phyloP scores from a whole-genome alignment of 768 basidiomycete genomes.

The Rhodotorula taiwanensis region DNA sequence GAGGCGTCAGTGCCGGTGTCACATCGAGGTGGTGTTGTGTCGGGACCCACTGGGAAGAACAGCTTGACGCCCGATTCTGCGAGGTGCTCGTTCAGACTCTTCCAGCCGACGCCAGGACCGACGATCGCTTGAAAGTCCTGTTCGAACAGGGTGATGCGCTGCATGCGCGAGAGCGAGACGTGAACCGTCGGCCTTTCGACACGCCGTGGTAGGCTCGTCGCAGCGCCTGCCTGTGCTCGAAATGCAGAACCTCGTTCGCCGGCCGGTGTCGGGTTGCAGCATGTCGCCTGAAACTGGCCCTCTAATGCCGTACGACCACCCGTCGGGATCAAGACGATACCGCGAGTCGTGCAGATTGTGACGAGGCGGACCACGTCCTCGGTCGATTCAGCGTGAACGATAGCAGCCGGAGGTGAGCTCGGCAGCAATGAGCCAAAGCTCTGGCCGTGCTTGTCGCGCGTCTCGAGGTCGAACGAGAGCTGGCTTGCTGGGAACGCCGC shows the following conservation, averaged over 20 bases:
- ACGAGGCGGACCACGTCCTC: slow-evolving; percentile 74
- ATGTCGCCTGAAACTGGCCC: slow-evolving; percentile 57
- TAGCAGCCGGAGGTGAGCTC: background rate
- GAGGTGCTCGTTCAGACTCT: slow-evolving; percentile 38
- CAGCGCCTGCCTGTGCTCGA: too few species aligned
- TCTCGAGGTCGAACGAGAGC: slow-evolving; percentile 25
- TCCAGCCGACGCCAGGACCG: slow-evolving; percentile 45
- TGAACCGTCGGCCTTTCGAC: slow-evolving; percentile 51
- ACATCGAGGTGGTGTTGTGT: too few species aligned
- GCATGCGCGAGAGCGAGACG: slow-evolving; percentile 70
- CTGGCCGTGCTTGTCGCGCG: slow-evolving; percentile 6
- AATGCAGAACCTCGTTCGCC: too few species aligned
- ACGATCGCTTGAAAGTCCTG: slow-evolving; percentile 44
- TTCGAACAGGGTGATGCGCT: slow-evolving; percentile 45
- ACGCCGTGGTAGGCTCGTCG: background rate
- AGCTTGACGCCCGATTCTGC: slow-evolving; percentile 7
- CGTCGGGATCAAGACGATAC: slow-evolving; percentile 67
- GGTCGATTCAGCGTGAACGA: slow-evolving; percentile 54
- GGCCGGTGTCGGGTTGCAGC: slow-evolving; percentile 19
- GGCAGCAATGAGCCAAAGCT: slow-evolving; percentile 14
- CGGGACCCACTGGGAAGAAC: slow-evolving; percentile 18
- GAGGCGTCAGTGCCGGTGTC: too few species aligned
- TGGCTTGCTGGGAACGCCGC: slow-evolving; percentile 9
- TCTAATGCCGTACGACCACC: slow-evolving; percentile 80
- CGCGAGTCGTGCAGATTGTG: slow-evolving; percentile 62